Base-by-base conservation (phyloP, 768 basidiomycete species). In the Amanita muscaria region DNA sequence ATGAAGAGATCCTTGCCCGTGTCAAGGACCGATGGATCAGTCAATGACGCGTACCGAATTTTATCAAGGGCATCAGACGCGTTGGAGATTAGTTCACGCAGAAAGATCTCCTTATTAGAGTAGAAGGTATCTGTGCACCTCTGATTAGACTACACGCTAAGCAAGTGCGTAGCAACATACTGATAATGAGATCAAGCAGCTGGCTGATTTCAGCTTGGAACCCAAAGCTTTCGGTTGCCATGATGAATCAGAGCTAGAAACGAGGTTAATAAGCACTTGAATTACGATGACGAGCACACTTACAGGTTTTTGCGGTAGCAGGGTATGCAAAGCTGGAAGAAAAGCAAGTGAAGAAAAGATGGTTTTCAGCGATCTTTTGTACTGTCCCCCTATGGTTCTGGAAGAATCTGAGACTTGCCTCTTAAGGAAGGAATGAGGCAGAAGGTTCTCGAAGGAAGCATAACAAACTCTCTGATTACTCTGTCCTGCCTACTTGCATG, bases 101-200 rank as follows among this genome's bases (percentile, higher is more conserved):
- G 83, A 81, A 98, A 98, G 67, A 99, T 98, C 72, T 97, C 94
- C 77, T 99, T 99, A 83, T 99, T 97, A 51, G 92, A 96, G 82
- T 98, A 99, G 83, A 98, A 98, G 51, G 94, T 97, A 77, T 97
- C 88, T 89, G 53, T n/a, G 42, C 40, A 32, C 21, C 5, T 25
- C 39, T 39, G 16, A 29, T 57, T 40, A 53, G 43, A 46, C 47
- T 40, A 25, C 33, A 36, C 14, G n/a, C 24, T 9, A 19, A 16
- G 33, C 18, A 14, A 49, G 21, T 35, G 25, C 46, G 50, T 38
- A 49, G 35, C 43, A 9, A 68, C 87, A 48, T 59, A 90, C 88
- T 97, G 79, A 98, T 97, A 75, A 98, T 98, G 62, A 98, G 72
- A 76, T 98, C 94, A 53, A 98, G 78, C 58, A 97, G 76, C 71